Base-by-base conservation (phyloP, 2,329 filamentous ascomycete genomes). In the Plenodomus biglobosus region DNA sequence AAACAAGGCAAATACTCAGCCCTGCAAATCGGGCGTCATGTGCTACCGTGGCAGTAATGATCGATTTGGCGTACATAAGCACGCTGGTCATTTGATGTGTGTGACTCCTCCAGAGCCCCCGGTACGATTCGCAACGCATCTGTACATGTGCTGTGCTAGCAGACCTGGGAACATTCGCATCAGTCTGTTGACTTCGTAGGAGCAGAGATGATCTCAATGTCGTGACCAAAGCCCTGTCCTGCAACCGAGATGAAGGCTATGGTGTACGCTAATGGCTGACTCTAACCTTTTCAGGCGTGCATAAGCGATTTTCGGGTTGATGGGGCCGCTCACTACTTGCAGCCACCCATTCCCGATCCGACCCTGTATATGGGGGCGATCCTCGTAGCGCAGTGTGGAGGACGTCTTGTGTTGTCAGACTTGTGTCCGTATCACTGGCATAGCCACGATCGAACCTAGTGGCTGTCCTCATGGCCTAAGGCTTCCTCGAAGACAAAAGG, bases 401-500 rank as follows among this genome's bases (percentile, higher is more conserved):
- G 22, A 6, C 22, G 11, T 15, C 27, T 11, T 15, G 27, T 32
- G 13, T 32, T 11, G 27, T 10, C 24, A n/a, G 16, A n/a, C 18
- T 32, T 7, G 32, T 37, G 38, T 27, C 20, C 19, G 36, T 19
- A 27, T 11, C 18, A 19, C 10, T 13, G n/a, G 22, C 15, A 40
- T 18, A 47, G 48, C 44, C 48, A 46, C 27, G 10, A 37, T 32
- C 48, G 40, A 44, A 44, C 49, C 44, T 52, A 42, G 41, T 40
- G 42, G 27, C 11, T 24, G 22, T 24, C 22, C n/a, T n/a, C n/a
- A 10, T 24, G 22, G 10, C 10, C 10, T 24, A 32, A 32, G 27
- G 27, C 27, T n/a, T n/a, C n/a, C n/a, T n/a, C n/a, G n/a, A n/a
- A n/a, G n/a, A n/a, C n/a, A n/a, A n/a, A n/a, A n/a, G n/a, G n/a